phyloP scores from a whole-genome alignment of 1,139 yeast genomes.

The Arxiozyma heterogenica region DNA sequence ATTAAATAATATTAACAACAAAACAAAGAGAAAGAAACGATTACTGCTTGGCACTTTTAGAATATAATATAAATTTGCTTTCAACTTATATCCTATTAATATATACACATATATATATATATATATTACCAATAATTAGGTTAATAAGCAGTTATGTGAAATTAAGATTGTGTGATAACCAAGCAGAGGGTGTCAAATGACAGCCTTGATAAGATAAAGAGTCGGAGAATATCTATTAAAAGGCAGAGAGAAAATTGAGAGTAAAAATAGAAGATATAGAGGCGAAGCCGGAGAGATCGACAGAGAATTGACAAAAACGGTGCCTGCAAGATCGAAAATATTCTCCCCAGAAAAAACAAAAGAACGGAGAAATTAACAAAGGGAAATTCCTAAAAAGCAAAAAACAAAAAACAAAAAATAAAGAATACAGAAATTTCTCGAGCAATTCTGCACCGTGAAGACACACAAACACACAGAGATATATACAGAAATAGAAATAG shows the following conservation, averaged over 20 bases:
- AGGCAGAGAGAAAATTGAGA: too few relatives aligned
- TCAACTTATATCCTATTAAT: too few relatives aligned
- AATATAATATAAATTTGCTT: too few relatives aligned
- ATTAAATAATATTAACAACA: neutral
- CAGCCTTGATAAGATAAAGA: too few relatives aligned
- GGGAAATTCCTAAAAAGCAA: neutral
- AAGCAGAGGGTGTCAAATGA: too few relatives aligned
- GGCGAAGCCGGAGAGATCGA: neutral
- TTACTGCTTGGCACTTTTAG: neutral
- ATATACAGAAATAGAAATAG: neutral
- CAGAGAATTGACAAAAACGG: neutral
- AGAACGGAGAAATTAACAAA: neutral
- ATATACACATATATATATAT: too few relatives aligned
- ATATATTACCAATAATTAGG: too few relatives aligned
- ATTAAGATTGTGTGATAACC: neutral
- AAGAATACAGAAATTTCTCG: neutral
- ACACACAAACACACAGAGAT: neutral
- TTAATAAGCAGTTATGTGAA: neutral
- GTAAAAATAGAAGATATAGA: too few relatives aligned
- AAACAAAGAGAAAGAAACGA: too few relatives aligned
- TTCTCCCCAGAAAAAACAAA: neutral
- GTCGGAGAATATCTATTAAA: neutral
- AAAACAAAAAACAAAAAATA: too few relatives aligned
- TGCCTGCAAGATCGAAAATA: neutral
- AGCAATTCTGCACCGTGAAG: neutral